Evolutionary conservation across 2,329 filamentous ascomycete species (phyloP), one percentile per base, ranked within the genome.

Genomic region (Fusarium mundagurra): DNA sequence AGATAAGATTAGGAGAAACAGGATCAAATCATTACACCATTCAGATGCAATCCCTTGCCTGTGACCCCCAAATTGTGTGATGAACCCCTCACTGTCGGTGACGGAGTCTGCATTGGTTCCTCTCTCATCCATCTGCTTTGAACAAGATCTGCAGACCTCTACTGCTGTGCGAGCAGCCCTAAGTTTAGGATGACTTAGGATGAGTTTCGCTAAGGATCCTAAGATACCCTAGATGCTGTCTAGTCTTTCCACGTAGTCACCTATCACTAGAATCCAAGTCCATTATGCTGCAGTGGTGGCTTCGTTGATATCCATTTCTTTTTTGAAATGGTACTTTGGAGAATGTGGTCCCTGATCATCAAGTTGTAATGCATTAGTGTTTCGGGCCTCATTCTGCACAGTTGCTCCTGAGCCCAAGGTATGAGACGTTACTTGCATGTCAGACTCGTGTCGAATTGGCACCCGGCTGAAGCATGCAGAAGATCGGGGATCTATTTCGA

Each of bases 1-100:
- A 66, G 70, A 72, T 72, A 72, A 72, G 70, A 72, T 73, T 54
- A 66, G 36, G 22, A 54, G 44, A 51, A 61, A 36, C 29, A 36
- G 24, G 22, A n/a, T 41, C 64, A 43, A 48, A 69, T 47, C 51
- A 55, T 61, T 39, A 72, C 63, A 57, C 64, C 39, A 62, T 43
- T n/a, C 6, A 31, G 13, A 58, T 54, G 50, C 29, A 44, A 48
- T 69, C 34, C 17, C 41, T 44, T 41, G 39, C n/a, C 34, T 61
- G 51, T 63, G 48, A 61, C 64, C 64, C 55, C 55, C 59, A 51
- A 55, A 34, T n/a, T 36, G 17, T 50, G 55, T 27, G 36, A 50
- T 22, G 29, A 48, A 60, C 24, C 62, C 63, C 47, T 51, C 63
- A 65, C 39, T 62, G 18, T 18, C 34, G 14, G 29, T 45, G 14